phyloP scores from a whole-genome alignment of 208 protist species.

The Crithidia mellificae region DNA sequence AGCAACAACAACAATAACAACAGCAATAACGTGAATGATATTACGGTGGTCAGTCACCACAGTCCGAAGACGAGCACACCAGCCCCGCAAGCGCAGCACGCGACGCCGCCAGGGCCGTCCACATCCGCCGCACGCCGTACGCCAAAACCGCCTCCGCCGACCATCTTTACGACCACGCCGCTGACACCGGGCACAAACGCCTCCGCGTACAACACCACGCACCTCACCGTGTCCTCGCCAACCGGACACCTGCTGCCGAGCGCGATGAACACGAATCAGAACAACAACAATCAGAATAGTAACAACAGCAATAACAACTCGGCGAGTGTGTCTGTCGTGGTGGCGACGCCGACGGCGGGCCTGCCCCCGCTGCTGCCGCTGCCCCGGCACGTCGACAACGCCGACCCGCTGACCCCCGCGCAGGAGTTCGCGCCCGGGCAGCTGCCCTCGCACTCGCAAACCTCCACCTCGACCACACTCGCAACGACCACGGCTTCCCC shows the following conservation, averaged over 20 bases:
- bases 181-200: neutral
- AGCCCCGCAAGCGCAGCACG: neutral
- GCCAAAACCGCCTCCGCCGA: neutral
- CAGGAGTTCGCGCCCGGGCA: neutral
- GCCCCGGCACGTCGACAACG: neutral
- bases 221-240: neutral
- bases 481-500: no score
- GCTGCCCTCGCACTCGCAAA: neutral
- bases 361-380: neutral
- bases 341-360: neutral
- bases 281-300: no score
- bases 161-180: neutral
- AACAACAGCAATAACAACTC: no score
- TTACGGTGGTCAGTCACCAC: no score
- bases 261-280: no score
- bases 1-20: neutral
- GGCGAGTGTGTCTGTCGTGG: slow-evolving; percentile 2
- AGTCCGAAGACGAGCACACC: neutral
- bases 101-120: neutral
- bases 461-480: no score
- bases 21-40: no score
- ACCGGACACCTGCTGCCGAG: slow-evolving; percentile 2
- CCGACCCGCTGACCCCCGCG: slow-evolving; percentile 1
- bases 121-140: neutral
- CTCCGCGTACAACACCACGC: no score